Conservation (phyloP, 1,284 basidiomycete genomes). For the Mycena citricolor region DNA sequence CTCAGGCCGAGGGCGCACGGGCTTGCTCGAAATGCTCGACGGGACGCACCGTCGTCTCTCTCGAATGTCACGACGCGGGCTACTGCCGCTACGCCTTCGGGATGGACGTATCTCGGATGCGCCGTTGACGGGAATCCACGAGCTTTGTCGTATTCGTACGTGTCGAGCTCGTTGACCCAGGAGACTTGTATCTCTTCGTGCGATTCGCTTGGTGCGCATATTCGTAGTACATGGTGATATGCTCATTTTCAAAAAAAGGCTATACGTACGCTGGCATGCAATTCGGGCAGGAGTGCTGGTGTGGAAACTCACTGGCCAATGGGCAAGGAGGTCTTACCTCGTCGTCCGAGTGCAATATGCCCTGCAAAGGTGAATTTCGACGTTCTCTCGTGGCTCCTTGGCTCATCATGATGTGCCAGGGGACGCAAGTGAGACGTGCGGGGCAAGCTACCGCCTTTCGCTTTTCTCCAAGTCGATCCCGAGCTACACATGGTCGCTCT, state of each 20-base stretch:
- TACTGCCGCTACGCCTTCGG: neutral
- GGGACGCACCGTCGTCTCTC: no score
- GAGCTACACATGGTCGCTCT: no score
- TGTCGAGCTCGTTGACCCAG: slow-evolving; percentile 8
- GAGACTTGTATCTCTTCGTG: slow-evolving; percentile 11
- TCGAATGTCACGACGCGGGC: no score
- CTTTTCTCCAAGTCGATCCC: no score
- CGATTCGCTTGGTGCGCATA: neutral
- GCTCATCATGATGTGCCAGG: no score
- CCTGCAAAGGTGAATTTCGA: slow-evolving; percentile 3
- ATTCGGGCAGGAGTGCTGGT: slow-evolving; percentile 8
- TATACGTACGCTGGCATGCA: slow-evolving; percentile 6
- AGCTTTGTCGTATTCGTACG: slow-evolving; percentile 9
- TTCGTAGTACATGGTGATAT: neutral
- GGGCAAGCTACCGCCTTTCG: slow-evolving; percentile 1
- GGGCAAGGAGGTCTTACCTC: neutral
- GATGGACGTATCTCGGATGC: slow-evolving; percentile 9
- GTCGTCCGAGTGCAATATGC: slow-evolving; percentile 4
- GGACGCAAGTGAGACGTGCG: slow-evolving; percentile 4
- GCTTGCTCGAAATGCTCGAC: no score
- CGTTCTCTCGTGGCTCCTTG: no score
- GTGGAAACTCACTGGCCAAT: slow-evolving; percentile 10
- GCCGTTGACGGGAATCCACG: slow-evolving; percentile 7
- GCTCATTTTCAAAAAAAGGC: slow-evolving; percentile 1
- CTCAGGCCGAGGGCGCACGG: no score